phyloP scores from a whole-genome alignment of 2,329 filamentous ascomycete species.

The Ilyonectria destructans region DNA sequence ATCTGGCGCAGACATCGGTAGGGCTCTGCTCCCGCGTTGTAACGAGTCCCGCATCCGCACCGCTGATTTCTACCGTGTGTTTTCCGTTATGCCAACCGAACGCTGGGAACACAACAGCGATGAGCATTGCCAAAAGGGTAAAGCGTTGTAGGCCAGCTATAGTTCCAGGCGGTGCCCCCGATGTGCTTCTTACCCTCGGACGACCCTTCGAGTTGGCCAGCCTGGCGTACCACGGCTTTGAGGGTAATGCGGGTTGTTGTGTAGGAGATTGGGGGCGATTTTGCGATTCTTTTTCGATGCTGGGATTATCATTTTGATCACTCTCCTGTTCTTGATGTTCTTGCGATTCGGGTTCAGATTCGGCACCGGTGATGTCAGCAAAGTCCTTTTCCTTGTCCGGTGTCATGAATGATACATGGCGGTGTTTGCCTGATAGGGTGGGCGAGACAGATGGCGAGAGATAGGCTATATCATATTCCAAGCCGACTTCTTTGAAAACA shows the following conservation, averaged over 20 bases:
- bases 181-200: conserved; percentile 61
- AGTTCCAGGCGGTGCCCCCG: conserved; percentile 61
- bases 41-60: conserved; percentile 66
- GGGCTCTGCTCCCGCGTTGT: conserved; percentile 45
- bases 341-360: conserved; percentile 14
- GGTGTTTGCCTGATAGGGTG: conserved; percentile 32
- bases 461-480: conserved; percentile 56
- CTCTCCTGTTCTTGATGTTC: conserved; percentile 24
- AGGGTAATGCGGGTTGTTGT: conserved; percentile 41
- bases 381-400: conserved; percentile 53
- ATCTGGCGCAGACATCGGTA: conserved; percentile 73
- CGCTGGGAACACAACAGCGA: conserved; percentile 66
- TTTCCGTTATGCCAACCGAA: conserved; percentile 60
- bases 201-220: conserved; percentile 57
- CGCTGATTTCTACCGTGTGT: conserved; percentile 58
- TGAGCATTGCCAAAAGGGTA: conserved; percentile 65
- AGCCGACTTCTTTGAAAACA: conserved; percentile 68
- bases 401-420: conserved; percentile 36
- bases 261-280: conserved; percentile 26
- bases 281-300: conserved; percentile 9
- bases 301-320: conserved; percentile 22
- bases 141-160: conserved; percentile 61
- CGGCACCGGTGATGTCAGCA: conserved; percentile 48
- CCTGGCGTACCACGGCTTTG: conserved; percentile 62
- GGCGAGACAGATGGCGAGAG: conserved; percentile 36